Evolutionary conservation across 2,329 filamentous ascomycete genomes (phyloP), one percentile per base, ranked within the genome.

Genomic region (Alternaria ventricosa): DNA sequence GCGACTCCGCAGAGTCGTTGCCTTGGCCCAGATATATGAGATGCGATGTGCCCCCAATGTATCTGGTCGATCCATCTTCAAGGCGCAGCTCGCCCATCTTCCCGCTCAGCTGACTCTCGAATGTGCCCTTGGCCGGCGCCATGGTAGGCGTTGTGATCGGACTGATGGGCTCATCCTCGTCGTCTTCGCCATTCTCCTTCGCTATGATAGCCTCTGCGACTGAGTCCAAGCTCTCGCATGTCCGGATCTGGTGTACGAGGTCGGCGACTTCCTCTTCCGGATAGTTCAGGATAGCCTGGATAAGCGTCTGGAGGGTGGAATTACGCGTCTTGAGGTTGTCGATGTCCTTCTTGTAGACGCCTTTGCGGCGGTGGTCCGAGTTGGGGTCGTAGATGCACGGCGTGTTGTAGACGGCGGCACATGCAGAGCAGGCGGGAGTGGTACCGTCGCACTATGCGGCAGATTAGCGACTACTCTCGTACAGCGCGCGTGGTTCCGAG

Each of bases 311-410:
- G 59, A 98, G 84, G 1, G 95, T 98, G 36, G 93, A 92, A 74
- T 90, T 93, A 66, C 89, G 89, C 22, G 94, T 94, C 82, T 96
- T 96, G 78, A 95, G 87, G 75, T 88, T 93, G 79, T 97, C 94
- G 23, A 92, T 89, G 79, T 97, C 96, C 81, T 97, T 94, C 75
- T 95, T 94, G 80, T 98, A 98, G 53, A 98, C 96, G 64, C 96
- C 96, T 79, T 98, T 98, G 55, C 96, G 90, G 54, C 96, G 91
- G 79, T 97, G 94, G 79, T 99, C 96, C 62, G 94, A 97, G 77
- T 94, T 96, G 4, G 94, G 95, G 77, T 98, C 95, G 84, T 98
- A 98, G 69, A 97, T 86, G 79, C 96, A 97, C 82, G 92, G 89
- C 53, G 92, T 96, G 65, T 89, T 88, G 78, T 99, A 98, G 58